phyloP scores from a whole-genome alignment of 2,329 filamentous ascomycete genomes.

The Claviceps sp. region DNA sequence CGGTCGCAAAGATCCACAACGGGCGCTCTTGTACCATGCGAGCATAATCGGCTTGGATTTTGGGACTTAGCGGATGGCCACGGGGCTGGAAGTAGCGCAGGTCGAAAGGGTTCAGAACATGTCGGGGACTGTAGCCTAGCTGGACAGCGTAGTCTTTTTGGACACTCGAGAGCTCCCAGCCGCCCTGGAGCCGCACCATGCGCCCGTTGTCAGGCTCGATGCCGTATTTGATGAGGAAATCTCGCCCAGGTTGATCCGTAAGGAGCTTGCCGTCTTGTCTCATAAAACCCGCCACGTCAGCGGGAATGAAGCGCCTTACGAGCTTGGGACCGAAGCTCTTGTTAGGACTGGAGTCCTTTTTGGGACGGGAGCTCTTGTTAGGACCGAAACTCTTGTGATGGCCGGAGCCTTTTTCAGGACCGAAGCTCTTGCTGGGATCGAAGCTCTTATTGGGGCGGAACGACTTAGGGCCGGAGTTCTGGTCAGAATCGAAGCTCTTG shows the following conservation, averaged over 20 bases:
- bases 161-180: conserved; percentile 6
- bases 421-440: neutral
- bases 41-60: conserved; percentile 15
- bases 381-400: neutral
- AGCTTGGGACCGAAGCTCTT: neutral
- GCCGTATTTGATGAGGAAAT: conserved; percentile 14
- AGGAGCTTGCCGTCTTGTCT: conserved; percentile 12
- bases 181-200: conserved; percentile 7
- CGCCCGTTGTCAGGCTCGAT: conserved; percentile 13
- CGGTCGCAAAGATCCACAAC: conserved; percentile 19
- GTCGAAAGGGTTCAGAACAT: conserved; percentile 21
- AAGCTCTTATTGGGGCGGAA: neutral
- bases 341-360: neutral
- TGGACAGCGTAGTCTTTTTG: conserved; percentile 10
- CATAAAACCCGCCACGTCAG: conserved; percentile 11
- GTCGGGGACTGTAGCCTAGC: conserved; percentile 14
- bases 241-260: conserved; percentile 16
- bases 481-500: neutral
- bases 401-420: neutral
- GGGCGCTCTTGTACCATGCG: conserved; percentile 14
- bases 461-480: too few species aligned
- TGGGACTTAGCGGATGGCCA: conserved; percentile 18
- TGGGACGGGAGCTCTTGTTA: neutral
- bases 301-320: conserved; percentile 11
- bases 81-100: conserved; percentile 18